Evolutionary conservation across 257 asterid species (phyloP), one percentile per base, ranked within the genome.

Genomic region (Linderniella brevidens): DNA sequence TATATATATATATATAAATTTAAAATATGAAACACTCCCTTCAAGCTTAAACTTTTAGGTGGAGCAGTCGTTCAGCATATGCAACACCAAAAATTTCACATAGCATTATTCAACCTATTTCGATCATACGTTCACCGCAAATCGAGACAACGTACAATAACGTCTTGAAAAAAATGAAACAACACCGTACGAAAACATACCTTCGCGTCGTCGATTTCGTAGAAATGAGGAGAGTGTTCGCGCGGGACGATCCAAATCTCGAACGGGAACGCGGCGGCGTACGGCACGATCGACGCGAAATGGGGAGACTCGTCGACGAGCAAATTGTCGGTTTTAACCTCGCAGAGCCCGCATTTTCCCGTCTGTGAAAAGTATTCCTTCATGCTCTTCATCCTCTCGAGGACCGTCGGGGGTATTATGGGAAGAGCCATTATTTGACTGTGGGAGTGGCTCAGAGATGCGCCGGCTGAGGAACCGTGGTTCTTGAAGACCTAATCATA

Each of bases 391-490:
- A 70, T 50, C 37, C 98, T 80, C 17, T 79, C 59, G 58, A 78
- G 67, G 42, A 72, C 96, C 0, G 85, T 59, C 19, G 86, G 73
- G 39, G 98, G 94, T 58, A 90, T 58, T 48, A 90, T 48, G 0
- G 98, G 96, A 35, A 90, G 95, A 46, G 83, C 94, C 72, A 90
- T 62, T 35, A 90, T 78, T 64, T 90, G 96, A 59, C 98, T 85
- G 63, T 85, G 98, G 18, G 98, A 77, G 67, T 90, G 98, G 64
- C 94, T 90, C 93, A 84, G 65, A 7, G 96, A 84, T 4, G 96
- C 98, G 46, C 98, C 98, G 0, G 98, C 98, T 3, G 98, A 78
- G 20, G 94, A 93, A n/a, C 98, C 98, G 37, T 90, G 93, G 53
- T 90, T 90, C 48, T 90, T 90, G 74, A 90, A 90, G 11, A 80